phyloP scores from a whole-genome alignment of 495 filamentous ascomycete species.

The Viridothelium virens region DNA sequence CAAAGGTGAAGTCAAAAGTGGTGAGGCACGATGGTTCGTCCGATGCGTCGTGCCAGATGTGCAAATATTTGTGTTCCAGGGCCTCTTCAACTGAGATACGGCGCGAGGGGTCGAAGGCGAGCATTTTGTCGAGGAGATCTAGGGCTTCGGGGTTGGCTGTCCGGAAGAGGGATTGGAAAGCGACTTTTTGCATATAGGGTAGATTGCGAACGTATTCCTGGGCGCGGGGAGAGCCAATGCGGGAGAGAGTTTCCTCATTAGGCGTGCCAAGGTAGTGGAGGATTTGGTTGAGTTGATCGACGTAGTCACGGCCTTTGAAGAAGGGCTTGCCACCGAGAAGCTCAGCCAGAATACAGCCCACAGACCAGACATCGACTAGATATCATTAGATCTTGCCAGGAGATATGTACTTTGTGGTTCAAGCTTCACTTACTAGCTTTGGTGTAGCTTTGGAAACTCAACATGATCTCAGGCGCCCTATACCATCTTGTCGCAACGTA shows the following conservation, averaged over 20 bases:
- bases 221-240: constrained; percentile 90
- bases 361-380: constrained; percentile 95
- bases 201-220: constrained; percentile 98
- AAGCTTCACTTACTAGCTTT: constrained; percentile 61
- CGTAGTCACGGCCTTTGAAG: constrained; percentile 98
- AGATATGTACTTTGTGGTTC: neutral
- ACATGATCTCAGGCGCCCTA: constrained; percentile 98
- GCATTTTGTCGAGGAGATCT: constrained; percentile 90
- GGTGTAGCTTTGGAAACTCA: constrained; percentile 99
- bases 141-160: constrained; percentile 94
- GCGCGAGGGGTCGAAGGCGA: constrained; percentile 88
- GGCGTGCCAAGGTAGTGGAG: constrained; percentile 96
- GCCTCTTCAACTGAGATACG: constrained; percentile 90
- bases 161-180: constrained; percentile 82
- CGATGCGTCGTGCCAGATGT: constrained; percentile 96
- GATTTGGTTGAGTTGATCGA: constrained; percentile 98
- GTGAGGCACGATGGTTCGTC: constrained; percentile 90
- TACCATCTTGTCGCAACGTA: constrained; percentile 99
- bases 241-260: constrained; percentile 85
- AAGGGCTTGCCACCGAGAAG: constrained; percentile 93
- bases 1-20: constrained; percentile 97
- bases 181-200: constrained; percentile 88
- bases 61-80: constrained; percentile 88
- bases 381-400: constrained; percentile 18
- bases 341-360: constrained; percentile 95